These are phyloP conservation scores for Marasmius fiardii DNA, from an alignment of 1,284 basidiomycete species.

Conservation along the genomic window DNA sequence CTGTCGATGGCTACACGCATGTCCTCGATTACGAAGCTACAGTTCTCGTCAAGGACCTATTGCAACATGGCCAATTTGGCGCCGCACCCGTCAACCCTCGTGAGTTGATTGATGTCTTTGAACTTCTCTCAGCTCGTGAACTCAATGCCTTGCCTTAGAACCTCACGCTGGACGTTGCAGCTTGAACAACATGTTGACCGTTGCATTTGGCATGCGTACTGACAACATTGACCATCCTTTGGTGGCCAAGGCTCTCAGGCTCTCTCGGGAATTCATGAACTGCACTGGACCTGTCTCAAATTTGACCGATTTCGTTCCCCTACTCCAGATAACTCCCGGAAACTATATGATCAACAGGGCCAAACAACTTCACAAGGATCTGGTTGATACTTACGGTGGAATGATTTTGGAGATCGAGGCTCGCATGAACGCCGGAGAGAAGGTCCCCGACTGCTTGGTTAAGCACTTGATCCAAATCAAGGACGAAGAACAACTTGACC, in stretches of 20 bases:
- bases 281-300: conserved; percentile 36
- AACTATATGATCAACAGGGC: conserved; percentile 25
- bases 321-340: conserved; percentile 30
- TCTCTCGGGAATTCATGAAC: no score
- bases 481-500: conserved; percentile 33
- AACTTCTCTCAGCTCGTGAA: not conserved
- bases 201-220: conserved; percentile 34
- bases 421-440: no score
- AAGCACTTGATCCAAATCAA: conserved; percentile 32
- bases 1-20: no score
- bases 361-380: conserved; percentile 29
- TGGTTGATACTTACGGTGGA: no score
- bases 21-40: no score
- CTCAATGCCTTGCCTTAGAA: not conserved
- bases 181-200: no score
- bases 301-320: conserved; percentile 34
- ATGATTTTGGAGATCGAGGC: no score
- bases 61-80: conserved; percentile 28
- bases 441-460: no score
- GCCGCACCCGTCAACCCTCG: conserved; percentile 34
- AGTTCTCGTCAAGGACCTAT: no score
- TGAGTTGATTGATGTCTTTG: conserved; percentile 14
- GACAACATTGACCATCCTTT: conserved; percentile 27
- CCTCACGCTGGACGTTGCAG: not conserved
- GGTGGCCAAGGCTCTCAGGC: conserved; percentile 26